phyloP scores from a whole-genome alignment of 139 green algal species.

The Chlamydomonas sphaeroides region DNA sequence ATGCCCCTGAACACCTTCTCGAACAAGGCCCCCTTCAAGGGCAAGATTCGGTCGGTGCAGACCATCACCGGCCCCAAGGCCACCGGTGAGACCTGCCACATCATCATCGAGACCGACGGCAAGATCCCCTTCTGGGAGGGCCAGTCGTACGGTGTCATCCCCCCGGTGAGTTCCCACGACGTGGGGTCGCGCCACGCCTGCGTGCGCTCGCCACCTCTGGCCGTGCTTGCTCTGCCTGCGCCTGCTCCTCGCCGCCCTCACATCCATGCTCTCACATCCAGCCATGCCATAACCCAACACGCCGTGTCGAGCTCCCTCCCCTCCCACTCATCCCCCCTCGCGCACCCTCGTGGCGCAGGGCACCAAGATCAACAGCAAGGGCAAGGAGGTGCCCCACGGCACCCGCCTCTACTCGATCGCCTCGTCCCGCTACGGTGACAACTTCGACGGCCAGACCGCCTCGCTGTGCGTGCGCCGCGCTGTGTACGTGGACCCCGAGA shows the following conservation, averaged over 20 bases:
- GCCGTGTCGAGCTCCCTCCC: too few species aligned
- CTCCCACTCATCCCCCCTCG: too few species aligned
- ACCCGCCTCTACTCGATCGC: constrained; percentile 99
- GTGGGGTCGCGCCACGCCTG: too few species aligned
- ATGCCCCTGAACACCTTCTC: constrained; percentile 95
- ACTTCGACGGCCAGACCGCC: constrained; percentile 95
- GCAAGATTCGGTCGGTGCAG: constrained; percentile 91
- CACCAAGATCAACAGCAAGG: constrained; percentile 94
- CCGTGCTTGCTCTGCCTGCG: too few species aligned
- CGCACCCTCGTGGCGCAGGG: too few species aligned
- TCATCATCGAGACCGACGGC: constrained; percentile 95
- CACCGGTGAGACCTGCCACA: constrained; percentile 96
- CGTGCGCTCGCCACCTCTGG: too few species aligned
- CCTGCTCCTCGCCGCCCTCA: too few species aligned
- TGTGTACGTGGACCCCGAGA: constrained; percentile 90
- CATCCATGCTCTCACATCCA: too few species aligned
- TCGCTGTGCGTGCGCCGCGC: constrained; percentile 95
- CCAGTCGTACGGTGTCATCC: constrained; percentile 98
- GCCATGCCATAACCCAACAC: too few species aligned
- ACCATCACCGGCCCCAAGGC: constrained; percentile 95
- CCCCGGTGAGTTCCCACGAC: constrained; percentile 83
- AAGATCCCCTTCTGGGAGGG: constrained; percentile 99
- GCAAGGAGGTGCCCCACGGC: constrained; percentile 96
- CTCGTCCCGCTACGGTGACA: constrained; percentile 95
- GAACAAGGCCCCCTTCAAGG: constrained; percentile 93